Base-by-base conservation (phyloP, 2,329 filamentous ascomycete genomes). In the Fusarium caatingaense region DNA sequence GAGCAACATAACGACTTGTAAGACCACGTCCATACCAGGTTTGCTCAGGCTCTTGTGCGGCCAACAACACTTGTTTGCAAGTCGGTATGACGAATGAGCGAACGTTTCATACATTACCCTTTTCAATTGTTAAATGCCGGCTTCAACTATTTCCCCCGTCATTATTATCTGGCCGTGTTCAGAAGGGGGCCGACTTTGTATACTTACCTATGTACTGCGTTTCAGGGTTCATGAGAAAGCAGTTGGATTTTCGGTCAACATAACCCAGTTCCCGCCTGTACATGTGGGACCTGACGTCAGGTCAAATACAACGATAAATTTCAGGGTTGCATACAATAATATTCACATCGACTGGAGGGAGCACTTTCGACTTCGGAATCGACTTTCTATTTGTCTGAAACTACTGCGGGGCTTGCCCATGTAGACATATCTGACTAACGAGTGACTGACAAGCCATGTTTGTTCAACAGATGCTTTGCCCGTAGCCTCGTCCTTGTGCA, bases 351-450 rank as follows among this genome's bases (percentile, higher is more conserved):
- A 56, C 12, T 51, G 59, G 23, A 12, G 34, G 59, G 23, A 15
- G 30, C 27, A 23, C 21, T 15, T 56, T 23, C 42, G 42, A 37
- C 28, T 74, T 71, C 60, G 68, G 70, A 75, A 75, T 74, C 67
- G 68, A 71, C 61, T 58, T 67, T 72, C 63, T 73, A 75, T 75
- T 77, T 76, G 72, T 62, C 71, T 75, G 75, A 75, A 72, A 77
- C 78, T 80, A 80, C 76, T 78, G 75, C 76, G 73, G 66, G 69
- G 72, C 72, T 75, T 77, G 77, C 72, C 76, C 71, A 66, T 74
- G 59, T 72, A 68, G 71, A 66, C 51, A 65, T 55, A 60, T 56
- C 64, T 66, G 78, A 76, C 69, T 62, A 79, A 76, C 72, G 73
- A 80, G 70, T 65, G 76, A 78, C 78, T 68, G 77, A 75, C 77